Percentiles rank a stretch among this genome's conserved stretches.
These are phyloP conservation scores for Strigomonas galati DNA, from an alignment of 208 protist species.

Conservation along the genomic window DNA sequence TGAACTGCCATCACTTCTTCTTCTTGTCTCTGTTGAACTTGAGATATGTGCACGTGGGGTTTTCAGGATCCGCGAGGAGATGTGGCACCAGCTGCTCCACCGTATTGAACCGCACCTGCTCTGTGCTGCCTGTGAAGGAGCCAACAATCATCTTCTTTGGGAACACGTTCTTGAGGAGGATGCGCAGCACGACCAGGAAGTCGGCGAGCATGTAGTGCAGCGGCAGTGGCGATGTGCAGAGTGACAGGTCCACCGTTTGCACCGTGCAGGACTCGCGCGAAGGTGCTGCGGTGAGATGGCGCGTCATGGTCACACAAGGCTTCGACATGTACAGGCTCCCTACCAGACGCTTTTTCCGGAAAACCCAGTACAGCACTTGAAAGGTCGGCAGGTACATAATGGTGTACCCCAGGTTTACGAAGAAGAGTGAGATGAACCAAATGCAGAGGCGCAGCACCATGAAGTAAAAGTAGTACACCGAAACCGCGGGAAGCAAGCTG, in stretches of 20 bases:
- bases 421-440: conserved; percentile 41
- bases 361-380: conserved; percentile 54
- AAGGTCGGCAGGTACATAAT: conserved; percentile 65
- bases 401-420: conserved; percentile 54
- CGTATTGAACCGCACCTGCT: conserved; percentile 27
- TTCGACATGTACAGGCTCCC: conserved; percentile 38
- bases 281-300: background rate
- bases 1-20: conserved; percentile 1
- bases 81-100: conserved; percentile 55
- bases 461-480: conserved; percentile 93
- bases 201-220: conserved; percentile 50
- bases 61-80: conserved; percentile 41
- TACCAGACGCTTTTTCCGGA: conserved; percentile 18
- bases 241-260: conserved; percentile 65
- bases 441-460: conserved; percentile 59
- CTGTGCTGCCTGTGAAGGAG: conserved; percentile 29
- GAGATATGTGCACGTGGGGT: conserved; percentile 48
- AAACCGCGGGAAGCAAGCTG: conserved; percentile 91
- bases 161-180: conserved; percentile 25
- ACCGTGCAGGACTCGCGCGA: conserved; percentile 19
- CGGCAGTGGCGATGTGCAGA: conserved; percentile 41
- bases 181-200: conserved; percentile 55
- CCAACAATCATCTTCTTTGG: conserved; percentile 11
- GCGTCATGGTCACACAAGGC: conserved; percentile 41
- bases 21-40: conserved; percentile 5